Evolutionary conservation across 192 early-diverging fungal species (phyloP), one percentile per base, ranked within the genome.

Genomic region (Spizellomyces sp.): DNA sequence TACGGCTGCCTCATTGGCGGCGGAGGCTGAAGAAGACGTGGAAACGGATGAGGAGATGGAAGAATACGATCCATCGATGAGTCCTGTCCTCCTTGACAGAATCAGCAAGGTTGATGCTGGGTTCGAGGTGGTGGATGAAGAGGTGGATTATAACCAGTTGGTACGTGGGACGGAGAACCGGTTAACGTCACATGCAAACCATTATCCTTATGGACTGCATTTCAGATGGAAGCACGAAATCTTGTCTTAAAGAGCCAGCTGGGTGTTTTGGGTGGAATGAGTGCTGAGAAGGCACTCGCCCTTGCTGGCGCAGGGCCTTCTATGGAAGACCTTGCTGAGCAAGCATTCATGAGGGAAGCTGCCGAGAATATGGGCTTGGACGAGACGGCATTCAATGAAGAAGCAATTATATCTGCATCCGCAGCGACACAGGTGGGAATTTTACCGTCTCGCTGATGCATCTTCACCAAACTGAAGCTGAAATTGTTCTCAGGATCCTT

Each of bases 361-460:
- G 84, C 90, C 44, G 87, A 88, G 50, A 90, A 88, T 66, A 80
- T 93, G 65, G 91, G 91, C 64, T 87, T 90, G 21, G 86, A 92
- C 77, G 93, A 95, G 72, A 88, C 88, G 5, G 77, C 89, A 9
- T 96, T 95, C 56, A 91, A 87, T 64, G 80, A 78, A 45, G 75
- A 79, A 48, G 69, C 70, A 22, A 86, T 92, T 42, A 90, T 91
- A 71, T 91, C 89, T 5, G 77, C 84, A n/a, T 52, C 27, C 59
- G 59, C 59, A 61, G 59, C 17, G 27, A 36, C 27, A 36, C 27
- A 36, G 27, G 27, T 36, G 27, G 27, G 27, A 36, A 36, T 36
- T 36, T 36, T 36, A 36, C 27, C 3, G 27, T 36, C n/a, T 36
- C 27, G 27, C 27, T 36, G 27, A 36, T 36, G 3, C 27, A 36